Base-by-base conservation (phyloP, 306 rosid genomes). In the Corylus avellana region DNA sequence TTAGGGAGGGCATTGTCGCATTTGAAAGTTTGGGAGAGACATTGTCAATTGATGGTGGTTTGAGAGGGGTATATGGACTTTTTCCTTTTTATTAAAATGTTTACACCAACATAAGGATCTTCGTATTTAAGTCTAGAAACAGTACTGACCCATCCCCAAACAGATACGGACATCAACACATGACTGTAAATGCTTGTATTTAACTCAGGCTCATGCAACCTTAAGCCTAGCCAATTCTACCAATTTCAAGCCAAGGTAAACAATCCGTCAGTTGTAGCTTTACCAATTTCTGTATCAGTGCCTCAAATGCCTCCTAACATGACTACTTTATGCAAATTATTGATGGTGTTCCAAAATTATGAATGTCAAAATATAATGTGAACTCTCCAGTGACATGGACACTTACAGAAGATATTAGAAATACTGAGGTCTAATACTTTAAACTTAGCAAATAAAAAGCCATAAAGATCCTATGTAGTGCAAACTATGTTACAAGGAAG, bases 401-500 rank as follows among this genome's bases (percentile, higher is more conserved):
- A 39, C 49, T 39, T 39, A 16, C 18, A 10, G 3, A 67, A 67
- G 49, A 37, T 67, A n/a, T 67, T 29, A 39, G 50, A 67, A 67
- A 67, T 17, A 67, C 47, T 49, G 14, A 12, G 53, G 53, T 49
- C 53, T 49, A 49, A 49, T 12, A 49, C 53, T 49, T 10, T 49
- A 4, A 49, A 49, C 14, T 49, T 42, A 42, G 8, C 46, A 42
- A 42, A 49, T 55, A 58, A 73, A 64, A 64, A 14, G 12, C 20
- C 48, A 64, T 64, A 63, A 63, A 39, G 16, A 39, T 39, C 50
- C 27, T 37, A 66, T 9, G 42, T 8, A 50, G 64, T 51, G 77
- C 68, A 74, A 69, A 55, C 14, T 8, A 71, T 77, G 57, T 62
- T 79, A 78, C 18, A 42, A 47, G 70, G 47, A 14, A 72, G 29